Percentiles rank a stretch among this genome's conserved stretches.
These are phyloP conservation scores for Botrytis porri DNA, from an alignment of 2,329 filamentous ascomycete genomes.

Conservation along the genomic window DNA sequence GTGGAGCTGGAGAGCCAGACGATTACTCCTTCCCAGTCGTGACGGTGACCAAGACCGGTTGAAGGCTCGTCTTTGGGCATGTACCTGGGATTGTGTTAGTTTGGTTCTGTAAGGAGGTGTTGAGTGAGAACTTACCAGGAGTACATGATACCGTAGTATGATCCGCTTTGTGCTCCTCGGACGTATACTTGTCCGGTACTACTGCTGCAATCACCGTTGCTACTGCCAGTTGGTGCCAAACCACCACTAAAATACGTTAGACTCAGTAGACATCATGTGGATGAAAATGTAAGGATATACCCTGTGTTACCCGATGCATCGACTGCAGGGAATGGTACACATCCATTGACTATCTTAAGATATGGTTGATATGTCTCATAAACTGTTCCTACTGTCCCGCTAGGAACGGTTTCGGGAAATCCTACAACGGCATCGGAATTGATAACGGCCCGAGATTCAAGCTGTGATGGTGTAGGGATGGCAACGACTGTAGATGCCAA, in stretches of 20 bases:
- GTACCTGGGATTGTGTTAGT: constrained; percentile 43
- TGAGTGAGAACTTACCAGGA: constrained; percentile 43
- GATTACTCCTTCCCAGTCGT: constrained; percentile 56
- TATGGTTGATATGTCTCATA: constrained; percentile 56
- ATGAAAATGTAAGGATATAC: constrained; percentile 40
- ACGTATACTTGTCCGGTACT: constrained; percentile 52
- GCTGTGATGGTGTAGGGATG: constrained; percentile 28
- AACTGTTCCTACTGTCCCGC: constrained; percentile 45
- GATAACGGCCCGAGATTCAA: constrained; percentile 43
- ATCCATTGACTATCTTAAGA: constrained; percentile 55
- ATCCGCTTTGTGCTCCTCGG: constrained; percentile 43
- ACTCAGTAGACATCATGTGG: not conserved
- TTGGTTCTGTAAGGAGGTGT: constrained; percentile 29
- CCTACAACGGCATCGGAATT: constrained; percentile 48
- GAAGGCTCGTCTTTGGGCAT: constrained; percentile 46
- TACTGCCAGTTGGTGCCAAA: constrained; percentile 39
- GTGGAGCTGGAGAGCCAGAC: constrained; percentile 47
- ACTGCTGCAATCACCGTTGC: constrained; percentile 42
- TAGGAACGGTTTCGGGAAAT: constrained; percentile 52
- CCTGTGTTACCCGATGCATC: constrained; percentile 55
- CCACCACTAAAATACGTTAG: constrained; percentile 29
- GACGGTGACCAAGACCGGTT: constrained; percentile 46
- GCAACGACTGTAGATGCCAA: constrained; percentile 23
- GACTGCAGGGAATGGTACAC: constrained; percentile 61
- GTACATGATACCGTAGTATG: constrained; percentile 50